Conservation (phyloP, 352 stramenopile species). For the Pythium myriotylum region DNA sequence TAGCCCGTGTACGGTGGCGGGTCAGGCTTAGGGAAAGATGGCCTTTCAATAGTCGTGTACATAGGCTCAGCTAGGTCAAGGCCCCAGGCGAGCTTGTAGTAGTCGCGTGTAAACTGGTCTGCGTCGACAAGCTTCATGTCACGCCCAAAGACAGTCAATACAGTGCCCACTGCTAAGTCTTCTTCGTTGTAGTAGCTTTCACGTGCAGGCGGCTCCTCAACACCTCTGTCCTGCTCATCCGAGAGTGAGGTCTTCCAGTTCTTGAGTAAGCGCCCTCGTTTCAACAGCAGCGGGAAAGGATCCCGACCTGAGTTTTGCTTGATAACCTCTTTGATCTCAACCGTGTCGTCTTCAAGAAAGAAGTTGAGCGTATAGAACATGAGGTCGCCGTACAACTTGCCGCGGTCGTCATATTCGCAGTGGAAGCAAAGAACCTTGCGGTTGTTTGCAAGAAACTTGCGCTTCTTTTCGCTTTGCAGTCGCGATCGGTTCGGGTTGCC, state of each 20-base stretch:
- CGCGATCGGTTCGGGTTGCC: constrained; percentile 71
- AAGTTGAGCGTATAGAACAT: constrained; percentile 82
- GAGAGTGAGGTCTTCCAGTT: constrained; percentile 63
- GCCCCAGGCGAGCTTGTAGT: constrained; percentile 75
- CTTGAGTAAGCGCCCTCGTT: constrained; percentile 63
- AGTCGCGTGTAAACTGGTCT: constrained; percentile 74
- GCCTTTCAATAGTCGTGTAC: constrained; percentile 44
- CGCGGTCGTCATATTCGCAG: constrained; percentile 83
- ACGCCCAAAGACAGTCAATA: constrained; percentile 72
- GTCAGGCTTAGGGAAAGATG: constrained; percentile 56
- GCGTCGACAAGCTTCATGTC: constrained; percentile 76
- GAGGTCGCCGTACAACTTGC: constrained; percentile 82
- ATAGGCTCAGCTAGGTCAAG: constrained; percentile 46
- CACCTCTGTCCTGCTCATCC: constrained; percentile 74
- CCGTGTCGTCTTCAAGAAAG: constrained; percentile 89
- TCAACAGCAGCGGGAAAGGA: constrained; percentile 76
- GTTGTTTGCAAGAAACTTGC: constrained; percentile 87
- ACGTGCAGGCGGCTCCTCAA: constrained; percentile 64
- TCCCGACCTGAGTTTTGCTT: constrained; percentile 81
- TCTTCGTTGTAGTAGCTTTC: constrained; percentile 77
- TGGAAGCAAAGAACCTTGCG: constrained; percentile 87
- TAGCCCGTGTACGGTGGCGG: constrained; percentile 76
- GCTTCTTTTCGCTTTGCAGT: constrained; percentile 77
- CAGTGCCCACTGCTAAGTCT: constrained; percentile 63
- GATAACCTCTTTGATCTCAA: constrained; percentile 89